phyloP scores from a whole-genome alignment of 2,329 filamentous ascomycete species.

The Neocatenulostroma microsporum region DNA sequence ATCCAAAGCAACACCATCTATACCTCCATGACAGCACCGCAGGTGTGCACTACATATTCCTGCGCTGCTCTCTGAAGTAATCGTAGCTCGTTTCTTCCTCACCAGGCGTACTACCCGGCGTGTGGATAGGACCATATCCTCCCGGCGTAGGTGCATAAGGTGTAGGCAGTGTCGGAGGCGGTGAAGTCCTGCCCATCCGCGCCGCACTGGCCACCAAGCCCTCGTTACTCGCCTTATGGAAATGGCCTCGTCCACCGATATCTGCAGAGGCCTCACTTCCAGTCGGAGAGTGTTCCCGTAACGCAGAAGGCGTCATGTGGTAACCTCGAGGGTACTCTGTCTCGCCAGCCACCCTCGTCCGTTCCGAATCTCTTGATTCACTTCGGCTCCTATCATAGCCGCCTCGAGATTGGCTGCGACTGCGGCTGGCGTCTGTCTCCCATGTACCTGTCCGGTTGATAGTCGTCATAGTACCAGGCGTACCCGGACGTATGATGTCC shows the following conservation, averaged over 20 bases:
- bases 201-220: slow-evolving; percentile 22
- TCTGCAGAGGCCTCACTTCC: slow-evolving; percentile 18
- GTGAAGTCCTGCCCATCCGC: slow-evolving; percentile 22
- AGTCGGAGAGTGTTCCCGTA: slow-evolving; percentile 37
- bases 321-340: slow-evolving; percentile 41
- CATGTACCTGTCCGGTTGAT: slow-evolving; percentile 24
- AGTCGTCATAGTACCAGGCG: slow-evolving; percentile 46
- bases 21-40: neutral
- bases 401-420: slow-evolving; percentile 13
- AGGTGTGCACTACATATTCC: slow-evolving; percentile 9
- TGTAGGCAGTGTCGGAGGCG: slow-evolving; percentile 12
- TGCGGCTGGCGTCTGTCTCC: slow-evolving; percentile 19
- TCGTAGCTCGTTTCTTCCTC: slow-evolving; percentile 33
- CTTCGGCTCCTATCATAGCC: slow-evolving; percentile 16
- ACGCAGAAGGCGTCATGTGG: slow-evolving; percentile 36
- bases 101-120: slow-evolving; percentile 23
- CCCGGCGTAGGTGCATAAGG: slow-evolving; percentile 16
- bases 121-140: slow-evolving; percentile 23
- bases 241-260: neutral
- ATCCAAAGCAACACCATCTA: too few species aligned
- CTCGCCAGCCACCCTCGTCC: slow-evolving; percentile 24
- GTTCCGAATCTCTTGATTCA: slow-evolving; percentile 24
- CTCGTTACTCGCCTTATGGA: slow-evolving; percentile 14
- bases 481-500: slow-evolving; percentile 55
- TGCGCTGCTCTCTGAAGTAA: slow-evolving; percentile 31